A percentile compares a stretch with the other conserved stretches of the same genome.
Evolutionary conservation across 148 eudicot genomes (phyloP).

Genomic region (Pouteria glomerata): DNA sequence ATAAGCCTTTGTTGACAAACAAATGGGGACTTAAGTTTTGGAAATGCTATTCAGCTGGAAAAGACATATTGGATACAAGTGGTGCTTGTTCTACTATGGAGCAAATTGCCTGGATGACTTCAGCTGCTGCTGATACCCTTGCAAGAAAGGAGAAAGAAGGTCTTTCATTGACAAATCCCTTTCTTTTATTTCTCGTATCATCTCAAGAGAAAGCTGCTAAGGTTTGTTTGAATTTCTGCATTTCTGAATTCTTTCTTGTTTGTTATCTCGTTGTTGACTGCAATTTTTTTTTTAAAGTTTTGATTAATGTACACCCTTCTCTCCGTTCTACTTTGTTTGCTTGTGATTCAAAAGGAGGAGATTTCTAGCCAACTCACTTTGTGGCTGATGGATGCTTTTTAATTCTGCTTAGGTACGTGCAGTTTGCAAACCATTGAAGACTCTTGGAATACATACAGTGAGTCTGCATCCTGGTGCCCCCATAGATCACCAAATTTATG

Average conservation of each 20-base stretch:
- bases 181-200: constrained; percentile 71
- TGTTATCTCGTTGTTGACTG: not conserved
- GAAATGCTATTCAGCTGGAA: constrained; percentile 54
- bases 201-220: constrained; percentile 72
- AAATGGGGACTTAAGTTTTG: constrained; percentile 86
- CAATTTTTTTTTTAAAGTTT: not conserved
- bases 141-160: constrained; percentile 73
- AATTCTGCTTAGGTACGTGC: constrained; percentile 53
- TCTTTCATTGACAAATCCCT: constrained; percentile 43
- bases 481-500: constrained; percentile 70
- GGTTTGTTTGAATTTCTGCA: constrained; percentile 34
- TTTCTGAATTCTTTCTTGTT: not conserved
- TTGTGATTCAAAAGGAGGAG: not conserved
- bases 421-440: constrained; percentile 76
- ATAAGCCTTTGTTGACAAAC: constrained; percentile 42
- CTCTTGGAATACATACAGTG: constrained; percentile 72
- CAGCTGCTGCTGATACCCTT: constrained; percentile 75
- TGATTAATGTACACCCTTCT: not conserved
- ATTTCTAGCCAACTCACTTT: not conserved
- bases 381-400: not conserved
- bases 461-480: constrained; percentile 82
- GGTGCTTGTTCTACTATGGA: constrained; percentile 48
- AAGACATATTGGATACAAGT: constrained; percentile 56
- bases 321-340: too few relatives aligned
- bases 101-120: constrained; percentile 85